A percentile compares a stretch with the other conserved stretches of the same genome.
phyloP scores from a whole-genome alignment of 2,329 filamentous ascomycete species.

The Beauveria varroae region DNA sequence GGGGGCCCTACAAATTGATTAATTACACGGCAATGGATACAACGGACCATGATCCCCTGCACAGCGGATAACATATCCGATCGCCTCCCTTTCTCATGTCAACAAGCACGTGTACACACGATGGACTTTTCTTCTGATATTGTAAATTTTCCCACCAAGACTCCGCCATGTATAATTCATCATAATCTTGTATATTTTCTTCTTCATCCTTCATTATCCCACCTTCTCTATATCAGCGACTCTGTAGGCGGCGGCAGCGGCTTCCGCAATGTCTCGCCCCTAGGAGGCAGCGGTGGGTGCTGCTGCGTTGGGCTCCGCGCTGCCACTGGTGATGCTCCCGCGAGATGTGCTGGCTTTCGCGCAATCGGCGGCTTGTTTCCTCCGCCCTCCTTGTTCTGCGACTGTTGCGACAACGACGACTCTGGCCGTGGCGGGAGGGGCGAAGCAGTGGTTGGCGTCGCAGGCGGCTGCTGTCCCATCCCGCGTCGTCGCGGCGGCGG shows the following conservation, averaged over 20 bases:
- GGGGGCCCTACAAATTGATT: too few relatives aligned
- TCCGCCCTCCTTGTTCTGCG: slow-evolving; percentile 17
- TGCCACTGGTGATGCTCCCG: slow-evolving; percentile 16
- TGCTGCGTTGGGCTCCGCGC: slow-evolving; percentile 18
- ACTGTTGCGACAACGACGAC: slow-evolving; percentile 24
- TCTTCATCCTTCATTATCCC: neutral
- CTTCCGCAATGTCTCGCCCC: neutral
- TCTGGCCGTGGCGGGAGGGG: slow-evolving; percentile 25
- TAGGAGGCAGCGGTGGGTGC: neutral
- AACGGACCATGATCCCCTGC: too few relatives aligned
- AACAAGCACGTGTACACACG: neutral
- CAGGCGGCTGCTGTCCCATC: slow-evolving; percentile 16
- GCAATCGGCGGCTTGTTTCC: slow-evolving; percentile 44
- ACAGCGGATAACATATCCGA: too few relatives aligned
- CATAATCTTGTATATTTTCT: neutral
- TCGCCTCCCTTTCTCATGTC: too few relatives aligned
- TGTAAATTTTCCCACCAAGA: neutral
- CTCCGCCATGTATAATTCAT: neutral
- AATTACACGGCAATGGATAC: too few relatives aligned
- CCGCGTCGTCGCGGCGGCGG: slow-evolving; percentile 20
- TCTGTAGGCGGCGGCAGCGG: neutral
- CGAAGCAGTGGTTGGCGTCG: slow-evolving; percentile 21
- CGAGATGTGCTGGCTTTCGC: slow-evolving; percentile 53
- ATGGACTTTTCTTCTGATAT: neutral
- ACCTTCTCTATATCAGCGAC: neutral